Evolutionary conservation across 1,284 basidiomycete genomes (phyloP), one percentile per base, ranked within the genome.

Genomic region (Entoloma clypeatum): DNA sequence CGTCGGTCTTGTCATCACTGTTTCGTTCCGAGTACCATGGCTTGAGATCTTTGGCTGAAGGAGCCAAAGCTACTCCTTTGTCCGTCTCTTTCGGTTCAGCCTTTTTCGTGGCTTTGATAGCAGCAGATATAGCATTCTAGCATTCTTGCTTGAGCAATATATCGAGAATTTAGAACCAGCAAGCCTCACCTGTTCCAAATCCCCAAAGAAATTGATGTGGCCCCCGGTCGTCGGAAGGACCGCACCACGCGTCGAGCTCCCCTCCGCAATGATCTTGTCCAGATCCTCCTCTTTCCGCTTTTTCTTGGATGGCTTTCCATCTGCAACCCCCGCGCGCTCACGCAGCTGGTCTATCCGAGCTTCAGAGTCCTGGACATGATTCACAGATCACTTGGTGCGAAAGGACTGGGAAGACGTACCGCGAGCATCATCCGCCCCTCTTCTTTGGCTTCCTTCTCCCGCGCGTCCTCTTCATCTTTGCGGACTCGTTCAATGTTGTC

Each of bases 401-500:
- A 35, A 34, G 11, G 24, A n/a, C 17, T 21, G 11, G 33, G 19
- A 21, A 14, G 33, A 71, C 78, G 32, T 56, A 85, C 82, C 8
- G 86, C 87, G 22, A 87, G 67, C 62, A 79, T 67, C 59, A 86
- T 75, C 39, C 79, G 65, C 1, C 81, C 85, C 44, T 88, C 83
- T 54, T 82, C 78, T 44, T 74, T 70, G 7, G 73, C 77, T 50
- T 86, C 81, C 43, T 81, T 70, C 22, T 64, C 60, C 2, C 67
- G 64, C n/a, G 86, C 87, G 54, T 81, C 83, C 55, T 86, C 88
- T 64, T 92, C 89, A 73, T 92, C 89, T 42, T 60, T 63, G 5
- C 78, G 68, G 0, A 92, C 90, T 16, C 76, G 74, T 48, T 88
- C 87, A 45, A 91, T 86, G 55, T 92, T 92, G 57, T 91, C 88